Percentiles rank a stretch among this genome's conserved stretches.
Evolutionary conservation across 1,284 basidiomycete species (phyloP).

Genomic region (Sphaerobolus stellatus): DNA sequence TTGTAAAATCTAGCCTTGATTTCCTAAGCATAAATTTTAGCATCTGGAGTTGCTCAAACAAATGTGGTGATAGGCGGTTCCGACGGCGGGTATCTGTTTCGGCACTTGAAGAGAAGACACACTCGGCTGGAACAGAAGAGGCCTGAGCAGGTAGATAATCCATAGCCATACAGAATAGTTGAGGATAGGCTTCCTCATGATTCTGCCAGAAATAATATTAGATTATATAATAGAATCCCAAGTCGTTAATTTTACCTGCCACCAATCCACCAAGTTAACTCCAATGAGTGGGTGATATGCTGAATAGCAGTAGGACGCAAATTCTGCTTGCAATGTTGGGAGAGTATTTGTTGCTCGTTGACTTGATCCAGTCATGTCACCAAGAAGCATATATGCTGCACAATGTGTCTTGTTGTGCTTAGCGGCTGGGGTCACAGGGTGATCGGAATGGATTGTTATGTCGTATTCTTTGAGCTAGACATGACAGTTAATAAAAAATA

Average conservation of each 20-base stretch:
- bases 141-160: slow-evolving; percentile 3
- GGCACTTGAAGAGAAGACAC: neutral
- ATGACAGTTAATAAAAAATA: neutral
- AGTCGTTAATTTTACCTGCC: neutral
- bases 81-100: neutral
- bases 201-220: neutral
- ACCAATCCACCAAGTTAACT: neutral
- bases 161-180: neutral
- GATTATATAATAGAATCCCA: neutral
- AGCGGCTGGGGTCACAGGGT: neutral
- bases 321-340: neutral
- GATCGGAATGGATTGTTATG: no score
- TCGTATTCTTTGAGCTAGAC: neutral
- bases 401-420: neutral
- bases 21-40: no score
- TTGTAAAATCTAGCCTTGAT: no score
- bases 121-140: neutral
- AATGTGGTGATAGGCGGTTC: no score
- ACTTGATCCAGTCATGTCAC: neutral
- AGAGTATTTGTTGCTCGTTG: neutral
- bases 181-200: neutral
- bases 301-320: neutral
- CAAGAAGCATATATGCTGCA: neutral
- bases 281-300: neutral
- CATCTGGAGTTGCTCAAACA: no score